These are phyloP conservation scores for Phytophthora nicotianae DNA, from an alignment of 352 stramenopile genomes.

Conservation along the genomic window DNA sequence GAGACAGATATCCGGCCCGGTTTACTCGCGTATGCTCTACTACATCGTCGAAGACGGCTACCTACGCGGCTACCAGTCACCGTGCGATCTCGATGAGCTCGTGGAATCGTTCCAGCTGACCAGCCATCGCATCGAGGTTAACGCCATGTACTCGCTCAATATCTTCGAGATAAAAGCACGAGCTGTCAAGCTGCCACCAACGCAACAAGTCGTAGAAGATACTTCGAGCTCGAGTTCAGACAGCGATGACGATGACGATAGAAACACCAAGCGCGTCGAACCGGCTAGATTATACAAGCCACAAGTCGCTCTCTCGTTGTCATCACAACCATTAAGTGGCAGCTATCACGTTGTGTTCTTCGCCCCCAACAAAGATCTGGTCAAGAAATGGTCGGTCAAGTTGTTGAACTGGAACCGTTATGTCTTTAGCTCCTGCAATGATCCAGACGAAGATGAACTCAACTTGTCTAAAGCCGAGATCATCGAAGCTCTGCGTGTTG, in stretches of 20 bases:
- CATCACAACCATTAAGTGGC: constrained; percentile 9
- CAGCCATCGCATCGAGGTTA: constrained; percentile 58
- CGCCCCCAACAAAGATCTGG: constrained; percentile 48
- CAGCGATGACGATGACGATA: constrained; percentile 28
- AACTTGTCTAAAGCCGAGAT: constrained; percentile 35
- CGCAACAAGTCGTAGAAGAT: constrained; percentile 27
- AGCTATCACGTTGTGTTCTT: constrained; percentile 56
- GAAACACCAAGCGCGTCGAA: not conserved
- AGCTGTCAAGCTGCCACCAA: constrained; percentile 7
- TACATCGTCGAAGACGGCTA: constrained; percentile 72
- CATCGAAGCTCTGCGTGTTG: constrained; percentile 38
- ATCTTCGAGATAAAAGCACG: constrained; percentile 65
- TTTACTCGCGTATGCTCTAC: constrained; percentile 53
- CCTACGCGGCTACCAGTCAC: constrained; percentile 52
- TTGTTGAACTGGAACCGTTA: constrained; percentile 78
- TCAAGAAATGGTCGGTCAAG: constrained; percentile 57
- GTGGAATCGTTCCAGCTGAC: constrained; percentile 71
- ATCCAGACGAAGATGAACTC: constrained; percentile 16
- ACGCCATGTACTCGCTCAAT: constrained; percentile 66
- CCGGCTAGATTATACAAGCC: not conserved
- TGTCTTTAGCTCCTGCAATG: constrained; percentile 45
- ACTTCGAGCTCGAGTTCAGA: constrained; percentile 36
- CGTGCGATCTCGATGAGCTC: constrained; percentile 38
- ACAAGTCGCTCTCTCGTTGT: constrained; percentile 6
- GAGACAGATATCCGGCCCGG: constrained; percentile 19